phyloP scores from a whole-genome alignment of 176 grass and related monocot species.

The Leersia perrieri region DNA sequence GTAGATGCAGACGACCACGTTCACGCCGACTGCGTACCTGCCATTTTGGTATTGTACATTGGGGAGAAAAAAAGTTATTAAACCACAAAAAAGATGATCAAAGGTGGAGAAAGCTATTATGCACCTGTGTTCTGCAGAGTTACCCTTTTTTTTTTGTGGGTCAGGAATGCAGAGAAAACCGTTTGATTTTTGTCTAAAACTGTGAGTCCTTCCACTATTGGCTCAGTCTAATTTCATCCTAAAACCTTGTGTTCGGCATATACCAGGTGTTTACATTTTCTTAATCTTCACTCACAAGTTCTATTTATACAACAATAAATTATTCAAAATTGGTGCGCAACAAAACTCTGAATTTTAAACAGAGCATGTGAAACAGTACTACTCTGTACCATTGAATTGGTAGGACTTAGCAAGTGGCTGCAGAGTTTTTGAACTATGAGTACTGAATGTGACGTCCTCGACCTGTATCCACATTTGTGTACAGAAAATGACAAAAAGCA shows the following conservation, averaged over 20 bases:
- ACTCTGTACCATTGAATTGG: background rate
- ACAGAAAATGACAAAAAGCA: background rate
- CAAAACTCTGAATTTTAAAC: background rate
- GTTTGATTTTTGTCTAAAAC: background rate
- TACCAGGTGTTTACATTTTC: background rate
- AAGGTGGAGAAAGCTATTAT: background rate
- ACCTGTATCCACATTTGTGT: background rate
- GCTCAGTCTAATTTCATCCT: too few species aligned
- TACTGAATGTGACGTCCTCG: background rate
- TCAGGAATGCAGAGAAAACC: background rate
- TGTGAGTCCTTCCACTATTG: too few species aligned
- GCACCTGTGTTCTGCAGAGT: background rate
- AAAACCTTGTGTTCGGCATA: too few species aligned
- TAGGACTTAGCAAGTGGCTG: too few species aligned
- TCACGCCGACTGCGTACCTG: slow-evolving; percentile 73
- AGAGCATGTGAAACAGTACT: background rate
- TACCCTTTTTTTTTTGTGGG: background rate
- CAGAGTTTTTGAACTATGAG: background rate
- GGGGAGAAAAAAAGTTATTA: background rate
- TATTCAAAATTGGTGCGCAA: too few species aligned
- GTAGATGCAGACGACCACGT: slow-evolving; percentile 72
- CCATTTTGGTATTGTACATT: background rate
- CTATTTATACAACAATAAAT: background rate
- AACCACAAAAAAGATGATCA: background rate
- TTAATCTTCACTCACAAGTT: background rate